phyloP scores from a whole-genome alignment of 1,284 basidiomycete genomes.

The Macrocystidia cucumis region DNA sequence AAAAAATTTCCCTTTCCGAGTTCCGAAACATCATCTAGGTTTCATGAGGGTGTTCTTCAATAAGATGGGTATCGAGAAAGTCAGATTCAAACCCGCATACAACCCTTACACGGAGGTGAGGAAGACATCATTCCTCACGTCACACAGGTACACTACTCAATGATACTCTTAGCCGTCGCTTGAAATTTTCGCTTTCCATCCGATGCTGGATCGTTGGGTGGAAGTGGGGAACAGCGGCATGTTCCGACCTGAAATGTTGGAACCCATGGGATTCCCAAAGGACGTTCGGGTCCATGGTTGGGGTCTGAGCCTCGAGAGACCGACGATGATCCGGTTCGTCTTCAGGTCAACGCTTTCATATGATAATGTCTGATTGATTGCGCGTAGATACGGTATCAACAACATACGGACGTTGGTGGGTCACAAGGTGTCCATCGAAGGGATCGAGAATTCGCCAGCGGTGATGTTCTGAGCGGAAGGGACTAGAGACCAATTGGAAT shows the following conservation, averaged over 20 bases:
- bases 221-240: slow-evolving; percentile 95
- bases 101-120: slow-evolving; percentile 93
- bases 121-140: slow-evolving; percentile 4
- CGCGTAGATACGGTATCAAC: slow-evolving; percentile 72
- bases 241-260: slow-evolving; percentile 99
- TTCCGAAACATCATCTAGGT: slow-evolving; percentile 38
- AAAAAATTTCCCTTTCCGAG: no score
- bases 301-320: slow-evolving; percentile 92
- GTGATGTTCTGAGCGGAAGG: slow-evolving; percentile 62
- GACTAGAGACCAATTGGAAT: no score
- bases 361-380: slow-evolving; percentile 7
- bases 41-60: slow-evolving; percentile 98
- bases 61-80: slow-evolving; percentile 93
- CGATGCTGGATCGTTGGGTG: slow-evolving; percentile 92
- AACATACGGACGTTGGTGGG: slow-evolving; percentile 97
- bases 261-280: slow-evolving; percentile 97
- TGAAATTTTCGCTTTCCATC: slow-evolving; percentile 99
- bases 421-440: slow-evolving; percentile 91
- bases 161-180: slow-evolving; percentile 83
- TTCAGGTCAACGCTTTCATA: neutral
- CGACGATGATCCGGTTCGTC: slow-evolving; percentile 96
- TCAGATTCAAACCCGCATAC: slow-evolving; percentile 97
- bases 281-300: slow-evolving; percentile 97
- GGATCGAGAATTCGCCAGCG: slow-evolving; percentile 83
- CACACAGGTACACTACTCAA: neutral